Evolutionary conservation across 768 basidiomycete species (phyloP).

Genomic region (Cyclocybe aegerita): DNA sequence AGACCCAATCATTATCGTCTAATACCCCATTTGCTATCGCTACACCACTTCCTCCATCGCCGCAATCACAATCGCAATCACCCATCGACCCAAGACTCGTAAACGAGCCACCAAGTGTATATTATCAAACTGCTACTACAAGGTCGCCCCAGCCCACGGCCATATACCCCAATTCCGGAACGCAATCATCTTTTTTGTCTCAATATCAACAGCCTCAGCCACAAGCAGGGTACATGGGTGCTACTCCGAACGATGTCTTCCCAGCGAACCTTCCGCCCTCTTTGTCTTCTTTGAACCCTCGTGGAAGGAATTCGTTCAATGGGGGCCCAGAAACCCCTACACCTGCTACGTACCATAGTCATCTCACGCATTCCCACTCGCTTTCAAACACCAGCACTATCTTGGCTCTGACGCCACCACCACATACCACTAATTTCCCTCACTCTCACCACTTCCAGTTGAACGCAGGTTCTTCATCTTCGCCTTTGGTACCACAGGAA

Average conservation of each 20-base stretch:
- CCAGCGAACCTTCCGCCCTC: constrained; percentile 40
- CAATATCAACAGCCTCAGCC: constrained; percentile 31
- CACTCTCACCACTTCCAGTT: constrained; percentile 3
- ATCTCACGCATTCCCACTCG: constrained; percentile 38
- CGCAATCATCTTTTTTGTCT: constrained; percentile 39
- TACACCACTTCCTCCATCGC: constrained; percentile 49
- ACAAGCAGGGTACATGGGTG: constrained; percentile 21
- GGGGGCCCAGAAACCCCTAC: constrained; percentile 44
- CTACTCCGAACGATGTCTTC: constrained; percentile 43
- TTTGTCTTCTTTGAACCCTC: constrained; percentile 36
- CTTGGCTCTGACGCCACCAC: constrained; percentile 17
- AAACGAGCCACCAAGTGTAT: constrained; percentile 57
- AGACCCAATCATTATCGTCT: constrained; percentile 40
- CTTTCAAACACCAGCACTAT: constrained; percentile 7
- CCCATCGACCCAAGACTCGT: constrained; percentile 33
- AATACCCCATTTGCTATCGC: constrained; percentile 34
- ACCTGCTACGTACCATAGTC: constrained; percentile 28
- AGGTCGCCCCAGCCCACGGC: constrained; percentile 45
- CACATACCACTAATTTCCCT: constrained; percentile 19
- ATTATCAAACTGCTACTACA: constrained; percentile 59
- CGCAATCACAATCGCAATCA: constrained; percentile 45
- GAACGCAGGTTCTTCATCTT: background rate
- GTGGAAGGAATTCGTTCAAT: constrained; percentile 20
- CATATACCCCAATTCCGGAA: constrained; percentile 45
- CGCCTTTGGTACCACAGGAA: background rate